A percentile compares a stretch with the other conserved stretches of the same genome.
phyloP scores from a whole-genome alignment of 176 grass and related monocot species.

The Dendrocalamus sinicus region DNA sequence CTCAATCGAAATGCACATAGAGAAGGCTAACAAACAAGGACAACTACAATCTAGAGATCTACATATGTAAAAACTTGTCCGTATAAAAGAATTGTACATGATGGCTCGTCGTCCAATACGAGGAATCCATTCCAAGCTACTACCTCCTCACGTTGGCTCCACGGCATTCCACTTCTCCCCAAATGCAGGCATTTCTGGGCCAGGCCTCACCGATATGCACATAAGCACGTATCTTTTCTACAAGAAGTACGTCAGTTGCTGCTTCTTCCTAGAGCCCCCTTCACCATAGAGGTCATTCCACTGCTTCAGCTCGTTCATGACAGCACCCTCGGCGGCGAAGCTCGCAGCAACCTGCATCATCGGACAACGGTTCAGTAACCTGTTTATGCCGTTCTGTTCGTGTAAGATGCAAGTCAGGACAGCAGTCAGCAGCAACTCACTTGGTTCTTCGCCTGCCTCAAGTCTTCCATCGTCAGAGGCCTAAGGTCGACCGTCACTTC shows the following conservation, averaged over 20 bases:
- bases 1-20: slow-evolving; percentile 13
- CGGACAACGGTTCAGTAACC: not conserved
- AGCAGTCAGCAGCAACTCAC: slow-evolving; percentile 47
- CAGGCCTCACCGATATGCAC: not conserved
- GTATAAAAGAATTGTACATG: slow-evolving; percentile 49
- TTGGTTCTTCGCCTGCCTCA: slow-evolving; percentile 90
- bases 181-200: not conserved
- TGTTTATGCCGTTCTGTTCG: not conserved
- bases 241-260: slow-evolving; percentile 89
- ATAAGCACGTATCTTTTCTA: slow-evolving; percentile 37
- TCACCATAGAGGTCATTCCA: slow-evolving; percentile 91
- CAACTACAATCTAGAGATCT: slow-evolving; percentile 13
- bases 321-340: slow-evolving; percentile 73
- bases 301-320: slow-evolving; percentile 93
- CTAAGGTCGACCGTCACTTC: slow-evolving; percentile 56
- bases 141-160: not conserved
- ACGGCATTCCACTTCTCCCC: not conserved
- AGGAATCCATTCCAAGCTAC: not conserved
- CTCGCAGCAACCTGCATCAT: slow-evolving; percentile 77
- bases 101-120: not conserved
- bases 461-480: slow-evolving; percentile 87
- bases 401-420: not conserved
- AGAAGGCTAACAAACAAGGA: slow-evolving; percentile 24
- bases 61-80: slow-evolving; percentile 18
- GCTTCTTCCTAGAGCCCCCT: slow-evolving; percentile 91